Base-by-base conservation (phyloP, 2,329 filamentous ascomycete species). In the Emmonsia crescens region DNA sequence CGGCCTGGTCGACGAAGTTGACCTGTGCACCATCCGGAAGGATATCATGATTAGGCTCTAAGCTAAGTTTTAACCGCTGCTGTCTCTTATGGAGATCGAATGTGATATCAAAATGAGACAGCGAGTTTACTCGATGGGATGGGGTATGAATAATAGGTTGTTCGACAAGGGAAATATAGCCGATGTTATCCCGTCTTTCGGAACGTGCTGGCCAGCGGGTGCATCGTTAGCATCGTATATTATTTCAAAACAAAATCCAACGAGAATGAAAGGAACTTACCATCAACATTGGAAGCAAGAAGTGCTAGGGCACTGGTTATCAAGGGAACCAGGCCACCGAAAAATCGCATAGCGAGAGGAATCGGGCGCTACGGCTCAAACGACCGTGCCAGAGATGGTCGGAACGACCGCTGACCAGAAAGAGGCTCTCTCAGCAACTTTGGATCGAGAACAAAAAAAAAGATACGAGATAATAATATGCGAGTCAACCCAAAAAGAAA, bases 21-120 rank as follows among this genome's bases (percentile, higher is more conserved):
- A 99, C 79, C 58, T 82, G 83, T 9, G 92, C 88, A 68, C 88
- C 86, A 19, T 91, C 83, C 60, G 87, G 83, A 54, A 99, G 80
- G 62, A 97, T 86, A 75, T 97, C 90, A 77, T 96, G 85, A 73
- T 97, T 97, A 3, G 94, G 94, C 72, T 94, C 86, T 57, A 99
- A 82, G 61, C 84, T 82, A 59, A 99, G 82, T 66, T 91, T 89
- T 69, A 97, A 80, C 67, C 85, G 83, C 65, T 91, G 83, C 63
- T 82, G 78, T 60, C 83, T 80, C 63, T 83, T 78, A 69, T 89
- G 85, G 42, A 96, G 78, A 62, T 84, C 80, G 73, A 99, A 96
- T 36, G 84, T 86, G 64, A 99, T 78, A 69, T 96, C 89, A 74
- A 99, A 99, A 27, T 85, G 79, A 16, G 91, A 93, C 61, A 89